Base-by-base conservation (phyloP, 2,329 filamentous ascomycete genomes). In the Emmonsia crescens region DNA sequence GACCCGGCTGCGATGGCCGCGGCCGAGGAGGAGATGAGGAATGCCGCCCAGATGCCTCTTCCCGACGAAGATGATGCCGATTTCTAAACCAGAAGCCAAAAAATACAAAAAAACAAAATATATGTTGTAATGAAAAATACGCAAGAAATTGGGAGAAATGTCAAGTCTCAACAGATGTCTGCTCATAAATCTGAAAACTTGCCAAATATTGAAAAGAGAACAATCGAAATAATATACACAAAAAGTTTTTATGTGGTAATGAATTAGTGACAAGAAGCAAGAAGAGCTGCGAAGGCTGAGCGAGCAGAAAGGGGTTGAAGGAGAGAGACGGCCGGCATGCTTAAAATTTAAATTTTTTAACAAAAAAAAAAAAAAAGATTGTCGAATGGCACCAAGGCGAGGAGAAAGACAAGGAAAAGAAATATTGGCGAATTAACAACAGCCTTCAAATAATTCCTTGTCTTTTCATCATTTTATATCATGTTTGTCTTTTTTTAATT, bases 1-100 rank as follows among this genome's bases (percentile, higher is more conserved):
- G 91, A 97, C 80, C 84, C 89, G 79, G 83, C 82, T 61, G 87
- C 95, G 67, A 84, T 96, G 72, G 82, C 84, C 70, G 77, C 90
- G 80, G 96, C 96, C 83, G 81, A 88, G 78, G 81, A 88, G 78
- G 94, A 99, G 83, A 96, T 99, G 90, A 78, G 84, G 65, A 83
- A 82, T 58, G 94, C 94, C 66, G 85, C 88, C 66, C 71, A 82
- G 66, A 85, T 89, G 85, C 91, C 94, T 72, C 89, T 99, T 72
- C 94, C 94, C 68, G 92, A 91, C 74, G 94, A 97, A 84, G 89
- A 95, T 68, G 93, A 96, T 70, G 86, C 90, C 64, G 78, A 80
- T 67, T 72, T 80, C 72, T 80, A 78, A 73, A 73, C 21, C 51
- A 61, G 29, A 29, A 29, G 12, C 48, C 2, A 31, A 16, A 8